phyloP scores from a whole-genome alignment of 1,284 basidiomycete genomes.

The Retiboletus flavoniger region DNA sequence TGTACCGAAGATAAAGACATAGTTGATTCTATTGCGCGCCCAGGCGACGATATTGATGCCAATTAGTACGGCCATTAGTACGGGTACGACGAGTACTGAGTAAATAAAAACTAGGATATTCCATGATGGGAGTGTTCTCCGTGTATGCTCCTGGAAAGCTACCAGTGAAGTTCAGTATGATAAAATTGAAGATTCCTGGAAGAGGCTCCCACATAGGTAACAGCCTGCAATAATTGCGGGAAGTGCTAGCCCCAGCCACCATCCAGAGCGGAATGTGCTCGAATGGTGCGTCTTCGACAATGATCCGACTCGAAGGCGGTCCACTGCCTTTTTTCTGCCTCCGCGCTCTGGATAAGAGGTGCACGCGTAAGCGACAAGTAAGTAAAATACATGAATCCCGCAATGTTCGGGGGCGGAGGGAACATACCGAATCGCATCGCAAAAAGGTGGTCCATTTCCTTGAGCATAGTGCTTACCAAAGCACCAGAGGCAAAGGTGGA shows the following conservation, averaged over 20 bases:
- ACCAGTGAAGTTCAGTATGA: conserved; percentile 1
- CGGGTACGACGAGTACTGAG: conserved; percentile 71
- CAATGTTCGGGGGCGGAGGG: not conserved
- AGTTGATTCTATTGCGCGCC: conserved; percentile 79
- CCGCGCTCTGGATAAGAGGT: conserved; percentile 64
- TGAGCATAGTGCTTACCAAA: conserved; percentile 64
- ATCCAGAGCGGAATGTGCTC: conserved; percentile 74
- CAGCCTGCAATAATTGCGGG: conserved; percentile 75
- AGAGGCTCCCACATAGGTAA: conserved; percentile 54
- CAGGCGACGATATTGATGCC: conserved; percentile 82
- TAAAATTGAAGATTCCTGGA: not conserved
- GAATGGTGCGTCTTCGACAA: conserved; percentile 69
- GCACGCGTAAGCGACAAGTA: not conserved
- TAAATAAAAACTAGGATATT: conserved; percentile 80
- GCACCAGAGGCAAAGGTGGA: conserved; percentile 62
- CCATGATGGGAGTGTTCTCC: conserved; percentile 66
- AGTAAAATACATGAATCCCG: not conserved
- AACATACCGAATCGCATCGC: conserved; percentile 70
- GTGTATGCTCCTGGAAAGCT: conserved; percentile 65
- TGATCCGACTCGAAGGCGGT: conserved; percentile 60
- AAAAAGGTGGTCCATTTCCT: conserved; percentile 73
- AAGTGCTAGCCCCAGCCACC: conserved; percentile 74
- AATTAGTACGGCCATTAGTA: conserved; percentile 77
- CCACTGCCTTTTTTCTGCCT: conserved; percentile 77
- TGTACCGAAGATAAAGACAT: conserved; percentile 86